phyloP scores from a whole-genome alignment of 352 stramenopile species.

The Phytopythium oedochilum region DNA sequence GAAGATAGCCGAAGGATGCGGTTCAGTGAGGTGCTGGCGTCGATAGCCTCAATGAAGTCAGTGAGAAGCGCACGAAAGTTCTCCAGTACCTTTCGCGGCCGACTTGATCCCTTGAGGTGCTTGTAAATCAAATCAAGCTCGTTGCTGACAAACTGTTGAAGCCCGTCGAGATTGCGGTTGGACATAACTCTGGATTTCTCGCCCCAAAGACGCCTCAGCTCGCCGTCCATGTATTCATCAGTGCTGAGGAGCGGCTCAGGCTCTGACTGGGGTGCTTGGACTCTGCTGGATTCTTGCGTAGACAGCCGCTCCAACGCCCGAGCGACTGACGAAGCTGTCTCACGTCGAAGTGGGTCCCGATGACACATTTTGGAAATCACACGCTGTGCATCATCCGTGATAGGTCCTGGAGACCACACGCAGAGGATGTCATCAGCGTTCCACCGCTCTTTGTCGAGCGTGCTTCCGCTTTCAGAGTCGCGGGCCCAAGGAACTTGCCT shows the following conservation, averaged over 20 bases:
- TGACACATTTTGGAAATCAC: slow-evolving; percentile 32
- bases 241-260: too few species aligned
- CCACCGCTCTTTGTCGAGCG: neutral
- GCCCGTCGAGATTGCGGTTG: too few species aligned
- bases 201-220: neutral
- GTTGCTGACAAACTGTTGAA: neutral
- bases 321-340: slow-evolving; percentile 5
- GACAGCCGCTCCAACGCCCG: too few species aligned
- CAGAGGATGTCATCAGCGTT: too few species aligned
- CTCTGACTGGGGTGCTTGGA: neutral
- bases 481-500: slow-evolving; percentile 15
- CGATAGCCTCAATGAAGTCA: neutral
- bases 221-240: neutral
- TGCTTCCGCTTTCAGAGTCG: neutral
- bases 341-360: slow-evolving; percentile 10
- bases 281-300: too few species aligned
- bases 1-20: neutral
- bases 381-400: neutral
- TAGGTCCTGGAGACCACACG: neutral
- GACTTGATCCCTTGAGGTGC: neutral
- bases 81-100: neutral
- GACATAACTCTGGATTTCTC: neutral
- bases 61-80: neutral
- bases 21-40: neutral
- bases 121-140: neutral